Percentiles rank a stretch among this genome's conserved stretches.
Conservation (phyloP, 306 rosid species). For the Styphnolobium japonicum region DNA sequence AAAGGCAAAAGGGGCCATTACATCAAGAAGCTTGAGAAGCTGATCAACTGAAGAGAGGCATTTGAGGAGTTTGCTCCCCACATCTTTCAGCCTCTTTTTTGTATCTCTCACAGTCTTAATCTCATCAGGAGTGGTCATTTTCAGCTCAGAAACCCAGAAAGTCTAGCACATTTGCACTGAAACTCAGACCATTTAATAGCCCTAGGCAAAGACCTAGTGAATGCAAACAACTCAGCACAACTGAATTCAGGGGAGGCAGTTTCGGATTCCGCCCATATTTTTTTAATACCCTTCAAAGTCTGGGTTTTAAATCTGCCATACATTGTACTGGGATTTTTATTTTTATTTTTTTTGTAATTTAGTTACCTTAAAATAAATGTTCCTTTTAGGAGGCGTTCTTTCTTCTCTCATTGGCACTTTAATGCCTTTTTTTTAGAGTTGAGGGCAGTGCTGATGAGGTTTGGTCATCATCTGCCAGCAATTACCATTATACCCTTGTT, state of each 20-base stretch:
- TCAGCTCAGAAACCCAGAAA: slow-evolving; percentile 1
- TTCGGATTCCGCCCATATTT: slow-evolving; percentile 34
- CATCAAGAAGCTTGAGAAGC: slow-evolving; percentile 55
- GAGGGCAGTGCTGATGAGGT: not conserved
- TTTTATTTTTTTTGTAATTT: slow-evolving; percentile 2
- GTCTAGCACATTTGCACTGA: slow-evolving; percentile 1
- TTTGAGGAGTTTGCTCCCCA: slow-evolving; percentile 47
- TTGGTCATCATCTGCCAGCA: not conserved
- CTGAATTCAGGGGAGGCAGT: slow-evolving; percentile 24
- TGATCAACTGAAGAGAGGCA: slow-evolving; percentile 39
- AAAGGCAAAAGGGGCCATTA: slow-evolving; percentile 27
- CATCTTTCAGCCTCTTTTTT: slow-evolving; percentile 39
- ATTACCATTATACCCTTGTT: slow-evolving; percentile 26
- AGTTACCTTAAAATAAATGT: not conserved
- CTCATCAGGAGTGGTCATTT: slow-evolving; percentile 42
- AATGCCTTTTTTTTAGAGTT: slow-evolving; percentile 17
- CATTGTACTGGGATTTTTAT: slow-evolving; percentile 14
- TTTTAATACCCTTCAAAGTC: slow-evolving; percentile 27
- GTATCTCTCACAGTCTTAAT: slow-evolving; percentile 5
- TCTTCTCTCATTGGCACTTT: slow-evolving; percentile 34
- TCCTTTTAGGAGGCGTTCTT: not conserved
- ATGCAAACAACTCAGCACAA: slow-evolving; percentile 16
- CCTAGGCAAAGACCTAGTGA: not conserved
- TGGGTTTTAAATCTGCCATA: slow-evolving; percentile 34
- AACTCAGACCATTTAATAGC: slow-evolving; percentile 23